Base-by-base conservation (phyloP, 495 filamentous ascomycete genomes). In the Penicillium nucicola region DNA sequence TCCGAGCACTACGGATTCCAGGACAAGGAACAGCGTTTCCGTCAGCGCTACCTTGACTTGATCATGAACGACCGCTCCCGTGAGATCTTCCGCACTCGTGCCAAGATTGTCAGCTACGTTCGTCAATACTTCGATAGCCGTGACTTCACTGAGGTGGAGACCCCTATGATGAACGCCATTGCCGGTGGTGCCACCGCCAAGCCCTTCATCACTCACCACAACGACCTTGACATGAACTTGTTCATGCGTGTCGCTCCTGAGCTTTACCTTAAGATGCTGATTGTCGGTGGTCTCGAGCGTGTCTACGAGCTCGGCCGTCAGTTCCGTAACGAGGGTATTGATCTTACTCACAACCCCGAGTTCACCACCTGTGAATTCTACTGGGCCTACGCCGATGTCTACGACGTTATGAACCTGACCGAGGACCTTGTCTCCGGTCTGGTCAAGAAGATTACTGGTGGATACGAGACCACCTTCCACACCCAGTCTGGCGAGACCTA, bases 361-460 rank as follows among this genome's bases (percentile, higher is more conserved):
- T 99, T 97, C 77, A 97, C 95, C 10, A 92, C 91, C 11, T 91
- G 87, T 62, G 95, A 99, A 69, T 97, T 97, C 76, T 99, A 99
- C 71, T 84, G 84, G 83, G 93, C 93, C 12, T 97, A 92, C 56
- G 89, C 90, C 32, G 95, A 97, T 71, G 79, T 92, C 40, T 88
- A 90, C 69, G 93, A 99, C 66, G 66, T 97, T 37, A 95, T 97
- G 89, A 76, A 89, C 43, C 74, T 91, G 59, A 97, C 95, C 1
- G 95, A 99, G 67, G 92, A 97, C 50, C 84, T 99, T 8, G 86
- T 97, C 20, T 92, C 90, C 1, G 81, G 84, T n/a, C 79, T 99
- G 4, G 92, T 97, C 58, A 90, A 97, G 80, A 75, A 87, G 42
- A 76, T 97, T 34, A 95, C 88, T 13, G 93, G 93, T 34, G 78